Evolutionary conservation across 164 flowering plant species (phyloP).

Genomic region (Aristolochia contorta): DNA sequence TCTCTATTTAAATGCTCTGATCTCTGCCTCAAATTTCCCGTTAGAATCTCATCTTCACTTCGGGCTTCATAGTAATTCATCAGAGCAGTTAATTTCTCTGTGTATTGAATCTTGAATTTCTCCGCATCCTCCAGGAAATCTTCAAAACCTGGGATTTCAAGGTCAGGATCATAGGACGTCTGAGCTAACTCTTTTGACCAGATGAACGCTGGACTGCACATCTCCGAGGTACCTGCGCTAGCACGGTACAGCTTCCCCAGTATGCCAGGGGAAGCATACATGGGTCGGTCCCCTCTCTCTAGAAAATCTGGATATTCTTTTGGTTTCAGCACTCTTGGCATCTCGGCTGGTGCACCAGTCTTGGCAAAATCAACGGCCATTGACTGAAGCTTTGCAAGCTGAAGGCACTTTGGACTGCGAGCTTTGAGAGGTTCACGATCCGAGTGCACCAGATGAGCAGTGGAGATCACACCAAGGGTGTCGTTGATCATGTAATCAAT

Average conservation of each 20-base stretch:
- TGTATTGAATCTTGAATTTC: slow-evolving; percentile 42
- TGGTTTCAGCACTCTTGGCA: slow-evolving; percentile 66
- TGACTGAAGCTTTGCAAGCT: slow-evolving; percentile 77
- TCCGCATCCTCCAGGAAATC: slow-evolving; percentile 45
- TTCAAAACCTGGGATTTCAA: slow-evolving; percentile 60
- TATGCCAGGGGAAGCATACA: slow-evolving; percentile 47
- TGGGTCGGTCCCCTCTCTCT: slow-evolving; percentile 62
- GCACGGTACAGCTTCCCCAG: slow-evolving; percentile 86
- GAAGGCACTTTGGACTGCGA: slow-evolving; percentile 59
- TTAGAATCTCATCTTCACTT: slow-evolving; percentile 68
- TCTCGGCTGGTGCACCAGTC: slow-evolving; percentile 91
- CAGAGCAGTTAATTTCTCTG: slow-evolving; percentile 38
- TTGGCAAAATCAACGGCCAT: slow-evolving; percentile 99
- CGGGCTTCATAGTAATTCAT: slow-evolving; percentile 61
- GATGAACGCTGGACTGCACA: slow-evolving; percentile 12
- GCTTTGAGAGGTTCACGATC: slow-evolving; percentile 78
- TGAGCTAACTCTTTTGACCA: slow-evolving; percentile 24
- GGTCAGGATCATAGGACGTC: slow-evolving; percentile 52
- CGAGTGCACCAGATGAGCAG: slow-evolving; percentile 73
- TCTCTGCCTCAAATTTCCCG: slow-evolving; percentile 50
- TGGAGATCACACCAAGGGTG: slow-evolving; percentile 66
- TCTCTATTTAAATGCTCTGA: slow-evolving; percentile 49
- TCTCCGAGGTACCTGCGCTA: slow-evolving; percentile 15
- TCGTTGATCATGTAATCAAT: slow-evolving; percentile 91
- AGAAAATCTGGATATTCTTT: slow-evolving; percentile 82